Conservation (phyloP, 2,329 filamentous ascomycete genomes). For the Geosmithia morbida region DNA sequence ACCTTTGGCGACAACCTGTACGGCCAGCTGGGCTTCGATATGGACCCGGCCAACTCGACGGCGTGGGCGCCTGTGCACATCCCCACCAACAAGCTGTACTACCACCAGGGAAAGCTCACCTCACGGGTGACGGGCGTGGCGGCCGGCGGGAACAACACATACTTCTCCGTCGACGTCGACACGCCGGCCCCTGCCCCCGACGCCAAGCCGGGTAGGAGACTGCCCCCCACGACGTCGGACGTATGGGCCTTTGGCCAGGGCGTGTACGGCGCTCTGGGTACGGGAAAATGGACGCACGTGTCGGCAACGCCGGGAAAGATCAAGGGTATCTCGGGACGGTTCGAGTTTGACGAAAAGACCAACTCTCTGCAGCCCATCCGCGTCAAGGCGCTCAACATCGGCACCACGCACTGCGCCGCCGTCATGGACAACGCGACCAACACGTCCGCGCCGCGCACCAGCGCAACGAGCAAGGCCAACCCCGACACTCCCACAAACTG, state of each 20-base stretch:
- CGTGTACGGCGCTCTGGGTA: constrained; percentile 71
- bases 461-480: constrained; percentile 42
- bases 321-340: constrained; percentile 68
- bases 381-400: constrained; percentile 57
- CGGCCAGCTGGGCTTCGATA: constrained; percentile 82
- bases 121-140: constrained; percentile 63
- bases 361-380: constrained; percentile 64
- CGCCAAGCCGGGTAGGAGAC: constrained; percentile 14
- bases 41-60: constrained; percentile 42
- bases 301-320: constrained; percentile 67
- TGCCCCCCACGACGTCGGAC: constrained; percentile 32
- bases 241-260: constrained; percentile 81
- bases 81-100: constrained; percentile 59
- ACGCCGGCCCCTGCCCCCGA: constrained; percentile 35
- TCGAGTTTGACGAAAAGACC: constrained; percentile 69
- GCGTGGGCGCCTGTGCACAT: constrained; percentile 59
- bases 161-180: constrained; percentile 59
- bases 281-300: constrained; percentile 78
- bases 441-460: constrained; percentile 36
- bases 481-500: constrained; percentile 44
- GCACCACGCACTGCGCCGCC: constrained; percentile 67
- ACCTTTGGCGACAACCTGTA: constrained; percentile 81
- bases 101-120: constrained; percentile 38
- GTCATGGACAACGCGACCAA: constrained; percentile 71
- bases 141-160: constrained; percentile 77